Conservation (phyloP, 805 yeast species). For the Ogataea parapolymorpha region DNA sequence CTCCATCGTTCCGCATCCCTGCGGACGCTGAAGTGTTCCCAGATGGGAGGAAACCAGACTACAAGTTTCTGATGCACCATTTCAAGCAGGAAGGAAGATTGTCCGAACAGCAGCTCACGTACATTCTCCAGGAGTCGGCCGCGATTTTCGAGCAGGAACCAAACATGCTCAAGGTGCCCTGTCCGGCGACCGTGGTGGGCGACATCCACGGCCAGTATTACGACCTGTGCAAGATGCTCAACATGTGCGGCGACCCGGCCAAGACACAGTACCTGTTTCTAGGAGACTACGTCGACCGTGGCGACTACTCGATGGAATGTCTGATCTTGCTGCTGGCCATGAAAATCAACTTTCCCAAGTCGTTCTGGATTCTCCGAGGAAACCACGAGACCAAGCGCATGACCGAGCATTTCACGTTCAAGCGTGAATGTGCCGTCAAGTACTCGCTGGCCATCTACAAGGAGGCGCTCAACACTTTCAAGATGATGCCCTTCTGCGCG, state of each 20-base stretch:
- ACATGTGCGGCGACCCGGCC: conserved; percentile 87
- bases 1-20: conserved; percentile 66
- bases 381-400: conserved; percentile 93
- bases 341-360: conserved; percentile 70
- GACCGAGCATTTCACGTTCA: conserved; percentile 92
- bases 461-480: conserved; percentile 72
- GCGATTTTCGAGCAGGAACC: conserved; percentile 66
- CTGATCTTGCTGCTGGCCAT: conserved; percentile 71
- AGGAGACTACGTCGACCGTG: conserved; percentile 96
- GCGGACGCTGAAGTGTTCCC: conserved; percentile 64
- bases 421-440: conserved; percentile 84
- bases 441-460: conserved; percentile 66
- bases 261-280: conserved; percentile 74
- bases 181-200: conserved; percentile 95
- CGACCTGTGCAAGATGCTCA: conserved; percentile 85
- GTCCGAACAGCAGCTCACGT: conserved; percentile 62
- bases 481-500: conserved; percentile 86
- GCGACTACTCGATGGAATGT: conserved; percentile 87
- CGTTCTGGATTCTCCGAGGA: conserved; percentile 82
- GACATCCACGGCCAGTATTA: conserved; percentile 96
- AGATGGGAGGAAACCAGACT: conserved; percentile 63
- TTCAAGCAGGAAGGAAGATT: conserved; percentile 79
- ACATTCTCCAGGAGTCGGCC: conserved; percentile 63
- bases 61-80: conserved; percentile 68
- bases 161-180: conserved; percentile 72